Percentiles rank a stretch among this genome's conserved stretches.
These are phyloP conservation scores for Nymphaea thermarum DNA, from an alignment of 164 flowering plant genomes.

Conservation along the genomic window DNA sequence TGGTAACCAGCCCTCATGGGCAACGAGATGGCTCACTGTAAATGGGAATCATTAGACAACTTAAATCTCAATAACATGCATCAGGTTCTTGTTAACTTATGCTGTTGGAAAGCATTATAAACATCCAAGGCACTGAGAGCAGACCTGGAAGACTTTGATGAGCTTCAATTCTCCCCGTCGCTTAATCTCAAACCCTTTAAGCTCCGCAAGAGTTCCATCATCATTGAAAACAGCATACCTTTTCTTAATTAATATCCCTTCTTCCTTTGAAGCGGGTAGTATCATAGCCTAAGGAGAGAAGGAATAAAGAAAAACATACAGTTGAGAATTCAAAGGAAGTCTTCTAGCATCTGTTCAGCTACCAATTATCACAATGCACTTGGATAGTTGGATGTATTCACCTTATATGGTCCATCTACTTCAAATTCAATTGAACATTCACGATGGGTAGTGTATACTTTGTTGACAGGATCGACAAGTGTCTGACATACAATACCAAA, in stretches of 20 bases:
- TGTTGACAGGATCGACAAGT: constrained; percentile 63
- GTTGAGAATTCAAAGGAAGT: neutral
- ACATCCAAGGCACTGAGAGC: neutral
- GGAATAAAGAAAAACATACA: neutral
- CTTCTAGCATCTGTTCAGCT: neutral
- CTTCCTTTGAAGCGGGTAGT: constrained; percentile 98
- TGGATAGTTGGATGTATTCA: constrained; percentile 9
- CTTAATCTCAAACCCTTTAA: constrained; percentile 99
- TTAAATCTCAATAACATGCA: too few relatives aligned
- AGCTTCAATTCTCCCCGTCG: constrained; percentile 99
- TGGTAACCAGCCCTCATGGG: too few relatives aligned
- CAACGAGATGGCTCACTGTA: too few relatives aligned
- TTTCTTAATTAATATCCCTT: constrained; percentile 93
- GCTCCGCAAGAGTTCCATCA: constrained; percentile 98
- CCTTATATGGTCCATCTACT: constrained; percentile 99
- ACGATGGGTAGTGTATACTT: constrained; percentile 73
- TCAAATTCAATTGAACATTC: constrained; percentile 99
- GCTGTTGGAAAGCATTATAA: too few relatives aligned
- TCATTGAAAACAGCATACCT: constrained; percentile 99
- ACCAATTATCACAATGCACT: too few relatives aligned
- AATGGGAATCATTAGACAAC: too few relatives aligned
- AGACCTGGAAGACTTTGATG: constrained; percentile 98
- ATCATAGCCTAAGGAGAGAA: constrained; percentile 75
- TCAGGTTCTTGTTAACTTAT: too few relatives aligned
- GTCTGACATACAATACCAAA: constrained; percentile 36